Percentiles rank a stretch among this genome's conserved stretches.
phyloP scores from a whole-genome alignment of 2,329 filamentous ascomycete genomes.

The Sphaerostilbella broomeana region DNA sequence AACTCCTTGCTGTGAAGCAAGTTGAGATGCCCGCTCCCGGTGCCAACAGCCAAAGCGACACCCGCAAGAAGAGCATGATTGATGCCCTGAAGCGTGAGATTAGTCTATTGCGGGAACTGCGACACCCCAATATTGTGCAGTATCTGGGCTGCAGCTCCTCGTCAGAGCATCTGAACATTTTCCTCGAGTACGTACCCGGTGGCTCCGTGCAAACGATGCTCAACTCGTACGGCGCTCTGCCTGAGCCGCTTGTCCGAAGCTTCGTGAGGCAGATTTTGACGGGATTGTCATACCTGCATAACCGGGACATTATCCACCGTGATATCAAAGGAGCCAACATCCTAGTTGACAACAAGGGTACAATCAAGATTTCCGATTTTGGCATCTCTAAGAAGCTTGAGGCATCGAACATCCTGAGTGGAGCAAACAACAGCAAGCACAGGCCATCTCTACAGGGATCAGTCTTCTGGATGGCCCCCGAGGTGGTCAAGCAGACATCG shows the following conservation, averaged over 20 bases:
- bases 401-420: conserved; percentile 73
- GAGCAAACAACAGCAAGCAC: conserved; percentile 60
- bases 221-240: conserved; percentile 92
- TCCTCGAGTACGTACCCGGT: conserved; percentile 96
- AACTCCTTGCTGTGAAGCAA: conserved; percentile 97
- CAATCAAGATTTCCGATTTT: conserved; percentile 98
- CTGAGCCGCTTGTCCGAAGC: conserved; percentile 88
- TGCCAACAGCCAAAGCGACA: conserved; percentile 72
- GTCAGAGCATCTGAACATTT: conserved; percentile 92
- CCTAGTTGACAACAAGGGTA: conserved; percentile 96
- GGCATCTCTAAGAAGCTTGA: conserved; percentile 98
- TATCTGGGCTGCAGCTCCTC: conserved; percentile 94
- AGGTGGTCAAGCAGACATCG: conserved; percentile 95
- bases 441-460: conserved; percentile 85
- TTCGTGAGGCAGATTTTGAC: conserved; percentile 94
- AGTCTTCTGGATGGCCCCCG: conserved; percentile 99
- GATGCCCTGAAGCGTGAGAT: conserved; percentile 96
- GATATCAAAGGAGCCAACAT: conserved; percentile 99
- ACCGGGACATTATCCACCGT: conserved; percentile 91
- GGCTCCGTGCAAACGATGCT: conserved; percentile 98
- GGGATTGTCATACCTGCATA: conserved; percentile 88
- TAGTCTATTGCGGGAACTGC: conserved; percentile 82
- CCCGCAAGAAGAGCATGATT: conserved; percentile 96
- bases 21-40: conserved; percentile 81
- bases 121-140: conserved; percentile 95